A percentile compares a stretch with the other conserved stretches of the same genome.
Evolutionary conservation across 495 filamentous ascomycete species (phyloP).

Genomic region (Neurospora sp.): DNA sequence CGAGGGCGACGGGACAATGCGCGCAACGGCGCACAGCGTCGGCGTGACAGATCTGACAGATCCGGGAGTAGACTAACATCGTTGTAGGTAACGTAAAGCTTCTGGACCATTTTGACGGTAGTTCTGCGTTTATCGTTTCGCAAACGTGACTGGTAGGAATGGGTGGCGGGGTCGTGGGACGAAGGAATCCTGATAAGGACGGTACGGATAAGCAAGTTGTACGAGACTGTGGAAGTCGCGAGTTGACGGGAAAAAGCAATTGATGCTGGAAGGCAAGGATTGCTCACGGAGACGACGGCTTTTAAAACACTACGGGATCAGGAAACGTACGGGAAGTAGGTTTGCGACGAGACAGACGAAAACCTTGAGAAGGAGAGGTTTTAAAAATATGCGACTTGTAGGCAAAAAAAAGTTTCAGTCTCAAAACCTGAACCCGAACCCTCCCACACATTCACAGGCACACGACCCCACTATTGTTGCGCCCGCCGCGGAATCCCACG

Average conservation of each 20-base stretch:
- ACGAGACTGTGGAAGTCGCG: neutral
- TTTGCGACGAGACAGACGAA: neutral
- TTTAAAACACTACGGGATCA: neutral
- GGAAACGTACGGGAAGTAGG: neutral
- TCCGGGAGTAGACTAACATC: conserved; percentile 47
- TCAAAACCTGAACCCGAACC: neutral
- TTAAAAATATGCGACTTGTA: neutral
- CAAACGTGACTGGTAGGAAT: neutral
- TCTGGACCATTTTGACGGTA: conserved; percentile 60
- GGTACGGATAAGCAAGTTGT: neutral
- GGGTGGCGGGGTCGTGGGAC: neutral
- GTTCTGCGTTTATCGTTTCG: conserved; percentile 2
- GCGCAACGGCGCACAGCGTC: neutral
- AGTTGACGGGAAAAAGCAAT: neutral
- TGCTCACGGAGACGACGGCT: neutral
- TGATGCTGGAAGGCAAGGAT: neutral
- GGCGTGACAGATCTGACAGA: neutral
- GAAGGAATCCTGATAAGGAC: neutral
- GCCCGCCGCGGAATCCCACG: neutral
- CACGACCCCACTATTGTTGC: neutral
- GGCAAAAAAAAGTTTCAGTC: neutral
- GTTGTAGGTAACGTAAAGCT: conserved; percentile 92
- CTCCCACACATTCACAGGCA: neutral
- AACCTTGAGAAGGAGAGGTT: neutral
- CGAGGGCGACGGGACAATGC: neutral